These are phyloP conservation scores for Neurospora terricola DNA, from an alignment of 495 filamentous ascomycete species.

Conservation along the genomic window DNA sequence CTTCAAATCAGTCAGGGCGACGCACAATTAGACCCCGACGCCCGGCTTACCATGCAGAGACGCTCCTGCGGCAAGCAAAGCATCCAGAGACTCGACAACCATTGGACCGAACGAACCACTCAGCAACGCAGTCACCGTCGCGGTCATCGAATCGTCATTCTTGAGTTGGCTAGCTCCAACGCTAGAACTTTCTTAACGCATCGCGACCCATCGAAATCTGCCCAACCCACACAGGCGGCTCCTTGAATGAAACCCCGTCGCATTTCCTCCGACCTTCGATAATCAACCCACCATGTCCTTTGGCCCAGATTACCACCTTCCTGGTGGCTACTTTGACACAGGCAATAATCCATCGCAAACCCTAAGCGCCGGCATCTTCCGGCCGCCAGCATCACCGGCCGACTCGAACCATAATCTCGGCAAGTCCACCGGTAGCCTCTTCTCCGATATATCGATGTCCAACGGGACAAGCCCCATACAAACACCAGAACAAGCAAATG, in stretches of 20 bases:
- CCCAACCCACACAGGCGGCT: background rate
- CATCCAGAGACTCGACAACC: background rate
- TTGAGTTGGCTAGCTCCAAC: background rate
- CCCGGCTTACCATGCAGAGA: background rate
- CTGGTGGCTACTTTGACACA: conserved; percentile 38
- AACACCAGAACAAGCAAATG: conserved; percentile 10
- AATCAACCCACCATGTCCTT: conserved; percentile 28
- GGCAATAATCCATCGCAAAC: conserved; percentile 28
- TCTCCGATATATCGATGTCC: conserved; percentile 30
- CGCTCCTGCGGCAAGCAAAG: background rate
- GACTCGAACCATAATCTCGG: conserved; percentile 49
- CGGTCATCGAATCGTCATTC: background rate
- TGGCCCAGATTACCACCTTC: conserved; percentile 35
- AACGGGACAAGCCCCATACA: conserved; percentile 1
- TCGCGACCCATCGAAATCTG: background rate
- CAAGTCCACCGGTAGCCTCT: conserved; percentile 44
- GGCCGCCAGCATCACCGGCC: conserved; percentile 55
- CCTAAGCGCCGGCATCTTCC: conserved; percentile 51
- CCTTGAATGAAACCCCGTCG: background rate
- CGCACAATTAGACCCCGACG: background rate
- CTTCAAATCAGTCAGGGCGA: background rate
- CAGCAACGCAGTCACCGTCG: background rate
- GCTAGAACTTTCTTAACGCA: background rate
- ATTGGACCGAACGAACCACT: background rate
- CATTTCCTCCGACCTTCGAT: background rate